A percentile compares a stretch with the other conserved stretches of the same genome.
These are phyloP conservation scores for Aspergillus uvarum DNA, from an alignment of 2,329 filamentous ascomycete genomes.

Conservation along the genomic window DNA sequence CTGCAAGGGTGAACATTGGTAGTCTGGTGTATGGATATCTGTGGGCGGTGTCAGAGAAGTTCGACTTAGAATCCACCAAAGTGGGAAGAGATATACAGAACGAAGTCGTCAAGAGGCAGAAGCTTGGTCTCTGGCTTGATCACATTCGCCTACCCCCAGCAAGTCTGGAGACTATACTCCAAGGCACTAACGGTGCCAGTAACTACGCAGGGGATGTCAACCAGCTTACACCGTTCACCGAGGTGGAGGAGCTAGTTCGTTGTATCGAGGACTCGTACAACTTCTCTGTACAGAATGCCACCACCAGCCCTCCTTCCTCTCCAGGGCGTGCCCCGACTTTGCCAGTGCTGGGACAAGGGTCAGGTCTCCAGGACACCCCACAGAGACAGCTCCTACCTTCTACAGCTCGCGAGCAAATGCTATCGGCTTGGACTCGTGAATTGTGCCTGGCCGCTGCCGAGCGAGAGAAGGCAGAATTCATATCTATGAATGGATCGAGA, in stretches of 20 bases:
- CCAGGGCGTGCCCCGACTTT: slow-evolving; percentile 65
- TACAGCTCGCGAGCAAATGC: slow-evolving; percentile 71
- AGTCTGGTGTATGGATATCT: slow-evolving; percentile 88
- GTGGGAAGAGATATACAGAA: slow-evolving; percentile 70
- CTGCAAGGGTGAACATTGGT: slow-evolving; percentile 74
- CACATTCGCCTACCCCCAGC: slow-evolving; percentile 70
- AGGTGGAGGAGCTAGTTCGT: slow-evolving; percentile 69
- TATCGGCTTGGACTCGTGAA: slow-evolving; percentile 77
- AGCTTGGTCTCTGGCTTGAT: slow-evolving; percentile 75
- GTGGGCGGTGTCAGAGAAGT: slow-evolving; percentile 73
- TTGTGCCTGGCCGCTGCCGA: slow-evolving; percentile 66
- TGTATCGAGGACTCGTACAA: slow-evolving; percentile 72
- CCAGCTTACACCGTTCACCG: slow-evolving; percentile 67
- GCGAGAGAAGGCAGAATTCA: slow-evolving; percentile 65
- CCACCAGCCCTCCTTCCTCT: slow-evolving; percentile 68
- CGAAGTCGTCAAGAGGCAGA: slow-evolving; percentile 73
- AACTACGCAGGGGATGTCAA: slow-evolving; percentile 44
- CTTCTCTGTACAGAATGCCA: slow-evolving; percentile 60
- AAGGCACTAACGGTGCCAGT: slow-evolving; percentile 44
- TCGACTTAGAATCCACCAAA: slow-evolving; percentile 69
- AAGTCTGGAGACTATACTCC: slow-evolving; percentile 60
- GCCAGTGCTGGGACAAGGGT: slow-evolving; percentile 57
- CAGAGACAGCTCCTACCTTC: slow-evolving; percentile 61
- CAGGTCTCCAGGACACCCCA: slow-evolving; percentile 34
- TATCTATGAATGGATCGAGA: slow-evolving; percentile 74